Conservation (phyloP, 1,284 basidiomycete species). For the Rhodotorula sp. region DNA sequence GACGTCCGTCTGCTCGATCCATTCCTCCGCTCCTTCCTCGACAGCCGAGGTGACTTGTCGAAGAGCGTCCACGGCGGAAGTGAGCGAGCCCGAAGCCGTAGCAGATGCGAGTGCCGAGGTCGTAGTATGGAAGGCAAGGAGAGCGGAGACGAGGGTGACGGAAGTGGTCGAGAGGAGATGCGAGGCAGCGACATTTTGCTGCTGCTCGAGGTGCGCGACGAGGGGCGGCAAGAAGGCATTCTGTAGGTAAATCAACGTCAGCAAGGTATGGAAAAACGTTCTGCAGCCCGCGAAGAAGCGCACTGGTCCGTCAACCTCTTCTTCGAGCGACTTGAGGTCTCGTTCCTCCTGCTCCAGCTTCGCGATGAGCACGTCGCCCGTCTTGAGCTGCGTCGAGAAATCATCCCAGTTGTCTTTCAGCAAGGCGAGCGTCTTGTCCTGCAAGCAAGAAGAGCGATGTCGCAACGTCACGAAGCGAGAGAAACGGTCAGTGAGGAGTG, state of each 20-base stretch:
- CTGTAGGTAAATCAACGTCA: neutral
- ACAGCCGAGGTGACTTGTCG: constrained; percentile 15
- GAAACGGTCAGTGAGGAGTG: neutral
- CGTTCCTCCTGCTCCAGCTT: constrained; percentile 22
- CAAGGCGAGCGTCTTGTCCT: constrained; percentile 33
- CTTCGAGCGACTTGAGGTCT: constrained; percentile 27
- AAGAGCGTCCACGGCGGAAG: constrained; percentile 18
- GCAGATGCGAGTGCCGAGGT: constrained; percentile 19
- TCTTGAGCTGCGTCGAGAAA: constrained; percentile 20
- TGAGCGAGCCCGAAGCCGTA: constrained; percentile 25
- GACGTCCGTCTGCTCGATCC: constrained; percentile 30
- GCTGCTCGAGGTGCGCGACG: constrained; percentile 19
- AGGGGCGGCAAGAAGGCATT: constrained; percentile 32
- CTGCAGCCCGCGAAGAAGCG: constrained; percentile 1
- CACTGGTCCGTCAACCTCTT: constrained; percentile 19
- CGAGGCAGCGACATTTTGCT: constrained; percentile 26
- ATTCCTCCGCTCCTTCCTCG: constrained; percentile 25
- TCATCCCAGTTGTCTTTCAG: constrained; percentile 25
- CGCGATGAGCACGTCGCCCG: constrained; percentile 16
- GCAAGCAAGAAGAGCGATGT: neutral
- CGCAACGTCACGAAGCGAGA: neutral
- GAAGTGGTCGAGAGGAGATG: constrained; percentile 20
- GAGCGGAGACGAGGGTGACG: constrained; percentile 22
- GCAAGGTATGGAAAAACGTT: no score
- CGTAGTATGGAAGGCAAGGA: constrained; percentile 22